Conservation (phyloP, 2,329 filamentous ascomycete genomes). For the Alternaria hordeiaustralica region DNA sequence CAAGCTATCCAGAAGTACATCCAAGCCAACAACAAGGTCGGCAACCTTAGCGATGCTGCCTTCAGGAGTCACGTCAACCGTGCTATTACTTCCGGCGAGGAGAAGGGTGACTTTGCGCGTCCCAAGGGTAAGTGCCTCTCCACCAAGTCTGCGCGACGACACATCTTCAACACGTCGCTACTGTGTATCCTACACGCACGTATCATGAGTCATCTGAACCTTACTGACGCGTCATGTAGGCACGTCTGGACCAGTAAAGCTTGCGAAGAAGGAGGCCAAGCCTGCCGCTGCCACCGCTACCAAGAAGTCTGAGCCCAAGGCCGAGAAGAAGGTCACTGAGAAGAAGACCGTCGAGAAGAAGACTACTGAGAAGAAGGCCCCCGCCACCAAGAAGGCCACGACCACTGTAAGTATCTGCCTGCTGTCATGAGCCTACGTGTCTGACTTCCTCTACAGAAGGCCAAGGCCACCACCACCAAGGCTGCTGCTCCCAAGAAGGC, state of each 20-base stretch:
- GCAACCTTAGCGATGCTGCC: conserved; percentile 59
- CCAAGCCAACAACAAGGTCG: conserved; percentile 72
- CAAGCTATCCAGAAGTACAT: conserved; percentile 79
- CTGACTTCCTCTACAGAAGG: conserved; percentile 34
- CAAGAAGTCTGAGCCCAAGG: conserved; percentile 40
- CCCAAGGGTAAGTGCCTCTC: conserved; percentile 77
- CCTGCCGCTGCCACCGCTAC: conserved; percentile 32
- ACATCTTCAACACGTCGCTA: not conserved
- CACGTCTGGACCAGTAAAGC: conserved; percentile 88
- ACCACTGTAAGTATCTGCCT: conserved; percentile 28
- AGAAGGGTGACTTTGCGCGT: conserved; percentile 85
- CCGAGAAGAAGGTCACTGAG: conserved; percentile 40
- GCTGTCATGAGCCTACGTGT: not conserved
- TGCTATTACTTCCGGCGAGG: conserved; percentile 80
- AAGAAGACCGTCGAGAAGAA: conserved; percentile 33
- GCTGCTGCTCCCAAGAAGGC: conserved; percentile 31
- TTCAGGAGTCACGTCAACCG: conserved; percentile 85
- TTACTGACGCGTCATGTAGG: conserved; percentile 57
- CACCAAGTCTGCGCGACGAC: not conserved
- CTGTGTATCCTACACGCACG: not conserved
- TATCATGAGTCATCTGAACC: not conserved
- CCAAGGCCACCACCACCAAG: conserved; percentile 30
- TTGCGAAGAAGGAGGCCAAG: conserved; percentile 75
- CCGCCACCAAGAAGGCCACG: conserved; percentile 31
- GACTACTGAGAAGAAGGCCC: conserved; percentile 40